A percentile compares a stretch with the other conserved stretches of the same genome.
These are phyloP conservation scores for Mycena floridula DNA, from an alignment of 768 basidiomycete genomes.

Conservation along the genomic window DNA sequence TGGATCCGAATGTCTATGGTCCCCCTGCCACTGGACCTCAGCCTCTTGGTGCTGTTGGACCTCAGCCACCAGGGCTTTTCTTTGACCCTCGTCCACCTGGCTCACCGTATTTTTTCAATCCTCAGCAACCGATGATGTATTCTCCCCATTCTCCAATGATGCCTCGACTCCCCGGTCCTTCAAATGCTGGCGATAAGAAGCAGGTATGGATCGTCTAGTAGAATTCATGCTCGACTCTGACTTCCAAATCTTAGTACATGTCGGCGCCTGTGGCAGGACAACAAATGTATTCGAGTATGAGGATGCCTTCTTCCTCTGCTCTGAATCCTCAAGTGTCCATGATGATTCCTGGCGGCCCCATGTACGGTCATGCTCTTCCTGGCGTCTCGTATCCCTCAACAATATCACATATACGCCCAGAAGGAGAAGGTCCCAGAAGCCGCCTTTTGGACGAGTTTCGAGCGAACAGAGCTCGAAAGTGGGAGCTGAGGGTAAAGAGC, in stretches of 20 bases:
- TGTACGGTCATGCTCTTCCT: conserved; percentile 37
- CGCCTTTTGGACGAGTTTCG: conserved; percentile 82
- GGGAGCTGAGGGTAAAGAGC: conserved; percentile 68
- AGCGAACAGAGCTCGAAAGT: conserved; percentile 68
- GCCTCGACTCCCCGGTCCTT: too few relatives aligned
- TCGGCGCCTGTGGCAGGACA: too few relatives aligned
- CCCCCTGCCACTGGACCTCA: conserved; percentile 39
- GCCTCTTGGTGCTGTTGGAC: conserved; percentile 35
- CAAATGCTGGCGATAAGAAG: conserved; percentile 47
- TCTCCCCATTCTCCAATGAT: too few relatives aligned
- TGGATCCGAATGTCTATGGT: conserved; percentile 47
- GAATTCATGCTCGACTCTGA: conserved; percentile 9
- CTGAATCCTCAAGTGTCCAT: conserved; percentile 42
- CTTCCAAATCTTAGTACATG: too few relatives aligned
- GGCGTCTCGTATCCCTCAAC: conserved; percentile 29
- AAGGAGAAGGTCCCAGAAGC: conserved; percentile 49
- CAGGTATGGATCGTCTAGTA: conserved; percentile 51
- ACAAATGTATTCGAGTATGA: too few relatives aligned
- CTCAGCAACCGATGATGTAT: conserved; percentile 55
- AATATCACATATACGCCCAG: conserved; percentile 31
- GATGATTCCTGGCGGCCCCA: conserved; percentile 34
- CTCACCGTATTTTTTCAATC: conserved; percentile 57
- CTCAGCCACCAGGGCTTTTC: conserved; percentile 56
- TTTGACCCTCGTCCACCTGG: conserved; percentile 43
- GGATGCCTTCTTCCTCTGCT: too few relatives aligned